Evolutionary conservation across 805 yeast genomes (phyloP).

Genomic region (Wickerhamiella qilinensis): DNA sequence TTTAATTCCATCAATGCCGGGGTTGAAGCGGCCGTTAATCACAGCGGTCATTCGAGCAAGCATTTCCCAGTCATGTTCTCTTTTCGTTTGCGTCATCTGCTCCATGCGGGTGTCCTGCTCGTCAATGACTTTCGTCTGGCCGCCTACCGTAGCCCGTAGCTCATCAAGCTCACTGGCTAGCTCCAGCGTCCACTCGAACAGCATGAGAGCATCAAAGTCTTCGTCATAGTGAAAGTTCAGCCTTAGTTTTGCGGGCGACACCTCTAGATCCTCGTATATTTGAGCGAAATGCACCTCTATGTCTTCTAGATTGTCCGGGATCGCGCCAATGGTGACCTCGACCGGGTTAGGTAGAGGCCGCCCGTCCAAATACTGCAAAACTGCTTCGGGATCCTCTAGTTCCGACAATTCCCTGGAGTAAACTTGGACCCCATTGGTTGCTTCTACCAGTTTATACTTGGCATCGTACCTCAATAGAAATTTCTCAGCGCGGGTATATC

Average conservation of each 20-base stretch:
- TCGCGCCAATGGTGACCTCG: too few species aligned
- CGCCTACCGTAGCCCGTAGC: neutral
- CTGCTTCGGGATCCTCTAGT: too few species aligned
- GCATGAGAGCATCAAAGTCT: too few species aligned
- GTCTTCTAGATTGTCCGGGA: constrained; percentile 43
- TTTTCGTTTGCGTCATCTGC: constrained; percentile 9
- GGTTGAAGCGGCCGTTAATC: constrained; percentile 8
- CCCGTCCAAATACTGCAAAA: too few species aligned
- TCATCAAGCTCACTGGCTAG: neutral
- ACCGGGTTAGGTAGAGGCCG: too few species aligned
- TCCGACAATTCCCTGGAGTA: too few species aligned
- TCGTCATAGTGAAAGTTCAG: neutral
- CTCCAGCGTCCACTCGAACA: neutral
- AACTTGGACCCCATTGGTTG: neutral
- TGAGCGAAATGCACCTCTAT: constrained; percentile 83
- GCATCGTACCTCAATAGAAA: neutral
- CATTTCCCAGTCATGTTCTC: constrained; percentile 4
- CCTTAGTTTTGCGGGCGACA: neutral
- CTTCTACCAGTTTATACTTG: neutral
- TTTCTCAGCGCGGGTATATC: neutral
- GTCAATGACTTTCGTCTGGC: neutral
- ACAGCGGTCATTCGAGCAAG: constrained; percentile 7
- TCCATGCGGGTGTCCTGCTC: constrained; percentile 1
- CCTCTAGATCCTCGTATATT: constrained; percentile 15
- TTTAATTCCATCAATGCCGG: too few species aligned